Base-by-base conservation (phyloP, 257 asterid species). In the Euphrasia confusa region DNA sequence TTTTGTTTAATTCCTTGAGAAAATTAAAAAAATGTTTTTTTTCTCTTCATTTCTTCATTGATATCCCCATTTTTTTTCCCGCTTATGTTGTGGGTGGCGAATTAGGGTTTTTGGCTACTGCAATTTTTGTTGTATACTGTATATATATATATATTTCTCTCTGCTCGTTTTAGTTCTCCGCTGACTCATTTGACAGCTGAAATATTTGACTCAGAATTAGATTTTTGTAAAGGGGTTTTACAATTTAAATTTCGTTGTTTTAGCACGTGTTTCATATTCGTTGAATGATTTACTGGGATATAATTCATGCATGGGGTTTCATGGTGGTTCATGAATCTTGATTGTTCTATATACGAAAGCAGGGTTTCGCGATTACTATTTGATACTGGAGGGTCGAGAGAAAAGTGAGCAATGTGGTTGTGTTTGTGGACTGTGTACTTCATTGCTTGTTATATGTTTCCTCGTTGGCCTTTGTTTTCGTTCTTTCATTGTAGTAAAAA, bases 51-150 rank as follows among this genome's bases (percentile, higher is more conserved):
- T 24, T 48, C 35, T 17, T 47, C 14, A 14, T 24, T 7, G 2
- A 24, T 24, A 3, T 54, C 40, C 15, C 18, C 53, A 8, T 37
- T 0, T 27, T 4, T 9, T 14, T 21, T 68, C 10, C 9, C 4
- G 11, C 60, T 39, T 13, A 15, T 68, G 52, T 54, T 9, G 30
- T 18, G 21, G 27, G 24, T 21, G 57, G 52, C 21, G 28, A 73
- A 53, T 47, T 30, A n/a, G 61, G 61, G 52, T 53, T 13, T 64
- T 68, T 32, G 39, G 47, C 27, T 74, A 48, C 32, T 60, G 4
- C 24, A 5, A 35, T 7, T 35, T 9, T 35, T 35, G 40, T 7
- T 2, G 6, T 4, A 21, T 21, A 21, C 24, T 2, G 33, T 30
- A 10, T 35, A 35, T 35, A 35, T 2, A 4, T 30, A 10, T 35